Evolutionary conservation across 2,329 filamentous ascomycete species (phyloP).

Genomic region (Penicillium sp.): DNA sequence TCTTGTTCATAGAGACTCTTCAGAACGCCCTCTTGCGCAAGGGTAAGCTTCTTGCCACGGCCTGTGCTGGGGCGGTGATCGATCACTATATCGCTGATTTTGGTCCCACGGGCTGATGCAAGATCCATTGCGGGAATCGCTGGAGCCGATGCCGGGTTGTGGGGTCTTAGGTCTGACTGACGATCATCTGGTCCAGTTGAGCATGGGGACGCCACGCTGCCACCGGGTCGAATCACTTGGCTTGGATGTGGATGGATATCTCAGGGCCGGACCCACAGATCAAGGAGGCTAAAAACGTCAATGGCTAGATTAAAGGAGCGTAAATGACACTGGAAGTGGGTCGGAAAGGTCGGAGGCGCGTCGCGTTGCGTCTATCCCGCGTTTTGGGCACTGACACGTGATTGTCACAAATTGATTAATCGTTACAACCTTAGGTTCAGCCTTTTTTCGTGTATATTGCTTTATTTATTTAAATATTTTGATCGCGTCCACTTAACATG

Average conservation of each 20-base stretch:
- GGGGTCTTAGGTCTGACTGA: neutral
- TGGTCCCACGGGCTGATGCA: neutral
- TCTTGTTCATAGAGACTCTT: neutral
- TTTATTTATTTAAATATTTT: neutral
- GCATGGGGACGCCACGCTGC: neutral
- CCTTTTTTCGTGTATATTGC: neutral
- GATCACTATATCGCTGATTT: neutral
- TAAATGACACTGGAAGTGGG: neutral
- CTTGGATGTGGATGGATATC: neutral
- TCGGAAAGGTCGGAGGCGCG: neutral
- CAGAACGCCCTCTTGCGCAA: neutral
- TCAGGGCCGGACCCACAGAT: neutral
- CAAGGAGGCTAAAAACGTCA: neutral
- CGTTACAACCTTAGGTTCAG: neutral
- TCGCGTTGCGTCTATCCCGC: neutral
- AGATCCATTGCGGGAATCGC: neutral
- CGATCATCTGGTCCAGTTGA: neutral
- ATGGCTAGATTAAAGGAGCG: neutral
- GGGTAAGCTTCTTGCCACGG: slow-evolving; percentile 2
- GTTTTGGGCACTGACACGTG: neutral
- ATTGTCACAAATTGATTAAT: neutral
- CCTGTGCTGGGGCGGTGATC: neutral
- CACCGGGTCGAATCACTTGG: neutral
- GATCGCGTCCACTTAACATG: neutral
- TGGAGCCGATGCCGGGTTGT: neutral